Evolutionary conservation across 139 green algal genomes (phyloP).

Genomic region (Chlamydomonas sp.): DNA sequence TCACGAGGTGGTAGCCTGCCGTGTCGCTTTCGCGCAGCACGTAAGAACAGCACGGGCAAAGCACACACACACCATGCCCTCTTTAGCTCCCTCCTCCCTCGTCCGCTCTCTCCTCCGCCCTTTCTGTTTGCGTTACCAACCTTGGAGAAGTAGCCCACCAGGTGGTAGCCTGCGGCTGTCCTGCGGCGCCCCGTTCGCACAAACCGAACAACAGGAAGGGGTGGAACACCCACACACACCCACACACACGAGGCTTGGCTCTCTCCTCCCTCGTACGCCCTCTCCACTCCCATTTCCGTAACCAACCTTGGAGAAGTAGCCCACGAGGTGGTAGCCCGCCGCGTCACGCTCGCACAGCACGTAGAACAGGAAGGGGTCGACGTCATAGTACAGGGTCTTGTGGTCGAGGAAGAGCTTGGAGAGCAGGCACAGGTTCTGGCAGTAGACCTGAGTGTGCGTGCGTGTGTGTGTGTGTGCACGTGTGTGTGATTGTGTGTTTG

Average conservation of each 20-base stretch:
- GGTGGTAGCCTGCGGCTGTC: no score
- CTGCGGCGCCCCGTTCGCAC: no score
- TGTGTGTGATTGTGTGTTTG: no score
- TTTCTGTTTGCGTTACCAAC: no score
- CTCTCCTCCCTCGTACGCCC: no score
- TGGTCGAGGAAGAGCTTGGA: slow-evolving; percentile 99
- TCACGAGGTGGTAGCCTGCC: slow-evolving; percentile 38
- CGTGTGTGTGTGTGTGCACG: slow-evolving; percentile 39
- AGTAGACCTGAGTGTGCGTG: slow-evolving; percentile 92
- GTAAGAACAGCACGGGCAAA: slow-evolving; percentile 99
- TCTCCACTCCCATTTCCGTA: neutral
- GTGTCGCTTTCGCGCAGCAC: slow-evolving; percentile 93
- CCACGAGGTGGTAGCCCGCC: slow-evolving; percentile 38
- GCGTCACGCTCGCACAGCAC: slow-evolving; percentile 93
- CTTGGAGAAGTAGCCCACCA: slow-evolving; percentile 89
- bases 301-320: slow-evolving; percentile 1
- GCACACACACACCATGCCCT: no score
- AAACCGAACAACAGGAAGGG: no score
- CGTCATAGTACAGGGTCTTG: slow-evolving; percentile 99
- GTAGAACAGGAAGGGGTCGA: slow-evolving; percentile 99
- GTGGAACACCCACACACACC: no score
- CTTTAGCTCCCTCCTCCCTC: no score
- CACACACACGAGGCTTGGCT: no score
- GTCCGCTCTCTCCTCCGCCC: no score
- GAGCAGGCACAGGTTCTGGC: slow-evolving; percentile 97